phyloP scores from a whole-genome alignment of 257 asterid genomes.

The Solanum ossicruentum region DNA sequence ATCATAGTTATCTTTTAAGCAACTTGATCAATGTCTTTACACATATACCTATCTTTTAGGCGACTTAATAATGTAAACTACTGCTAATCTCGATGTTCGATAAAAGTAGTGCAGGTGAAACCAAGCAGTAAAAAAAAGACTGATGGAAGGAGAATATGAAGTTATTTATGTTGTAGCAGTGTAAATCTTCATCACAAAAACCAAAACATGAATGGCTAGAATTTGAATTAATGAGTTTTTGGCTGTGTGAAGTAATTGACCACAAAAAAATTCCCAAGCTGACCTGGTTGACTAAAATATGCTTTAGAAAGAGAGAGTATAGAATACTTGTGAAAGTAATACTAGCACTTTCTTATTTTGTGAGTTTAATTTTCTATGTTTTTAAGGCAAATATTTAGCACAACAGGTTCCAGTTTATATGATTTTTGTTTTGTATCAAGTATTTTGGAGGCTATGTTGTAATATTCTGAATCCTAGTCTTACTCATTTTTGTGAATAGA shows the following conservation, averaged over 20 bases:
- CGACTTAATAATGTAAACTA: not conserved
- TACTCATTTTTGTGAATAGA: not conserved
- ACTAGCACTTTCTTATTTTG: not conserved
- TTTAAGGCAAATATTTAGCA: not conserved
- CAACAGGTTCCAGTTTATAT: not conserved
- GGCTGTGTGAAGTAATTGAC: not conserved
- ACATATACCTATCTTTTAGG: not conserved
- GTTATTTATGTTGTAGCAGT: not conserved
- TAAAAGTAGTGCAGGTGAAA: slow-evolving; percentile 1
- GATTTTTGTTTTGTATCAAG: not conserved
- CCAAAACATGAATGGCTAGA: not conserved
- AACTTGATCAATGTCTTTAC: not conserved
- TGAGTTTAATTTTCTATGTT: not conserved
- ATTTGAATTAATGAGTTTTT: not conserved
- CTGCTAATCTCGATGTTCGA: not conserved
- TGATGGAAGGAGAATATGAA: not conserved
- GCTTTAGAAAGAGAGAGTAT: not conserved
- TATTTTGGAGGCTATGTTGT: not conserved
- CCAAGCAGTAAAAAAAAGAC: not conserved
- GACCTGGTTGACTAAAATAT: not conserved
- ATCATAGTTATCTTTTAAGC: not conserved
- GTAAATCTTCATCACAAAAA: not conserved
- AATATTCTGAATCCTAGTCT: not conserved
- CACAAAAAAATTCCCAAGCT: not conserved
- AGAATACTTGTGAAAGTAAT: not conserved